Evolutionary conservation across 768 basidiomycete species (phyloP).

Genomic region (Candolleomyces eurysporus): DNA sequence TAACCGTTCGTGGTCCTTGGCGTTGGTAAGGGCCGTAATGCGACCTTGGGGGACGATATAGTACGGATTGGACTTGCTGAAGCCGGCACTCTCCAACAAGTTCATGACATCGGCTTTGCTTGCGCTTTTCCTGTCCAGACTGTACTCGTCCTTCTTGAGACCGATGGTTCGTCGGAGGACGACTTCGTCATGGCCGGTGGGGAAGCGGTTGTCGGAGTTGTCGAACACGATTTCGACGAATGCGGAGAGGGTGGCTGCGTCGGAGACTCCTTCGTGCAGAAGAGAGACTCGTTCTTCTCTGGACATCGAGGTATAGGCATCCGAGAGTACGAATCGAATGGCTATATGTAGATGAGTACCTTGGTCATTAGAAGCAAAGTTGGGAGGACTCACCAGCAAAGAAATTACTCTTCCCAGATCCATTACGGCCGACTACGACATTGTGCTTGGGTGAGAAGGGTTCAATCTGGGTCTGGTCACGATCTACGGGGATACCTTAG

Average conservation of each 20-base stretch:
- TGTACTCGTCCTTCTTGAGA: slow-evolving; percentile 98
- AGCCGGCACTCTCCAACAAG: slow-evolving; percentile 93
- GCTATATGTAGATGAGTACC: slow-evolving; percentile 41
- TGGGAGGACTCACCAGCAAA: slow-evolving; percentile 76
- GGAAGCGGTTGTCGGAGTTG: slow-evolving; percentile 91
- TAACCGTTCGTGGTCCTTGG: slow-evolving; percentile 92
- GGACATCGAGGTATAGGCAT: slow-evolving; percentile 95
- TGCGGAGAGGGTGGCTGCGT: slow-evolving; percentile 86
- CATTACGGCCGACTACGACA: slow-evolving; percentile 96
- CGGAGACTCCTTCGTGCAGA: slow-evolving; percentile 91
- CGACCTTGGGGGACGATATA: slow-evolving; percentile 99
- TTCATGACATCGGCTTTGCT: slow-evolving; percentile 98
- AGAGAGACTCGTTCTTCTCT: slow-evolving; percentile 89
- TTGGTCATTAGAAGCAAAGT: neutral
- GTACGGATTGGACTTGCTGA: slow-evolving; percentile 97
- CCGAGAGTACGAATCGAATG: slow-evolving; percentile 95
- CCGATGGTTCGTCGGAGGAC: slow-evolving; percentile 93
- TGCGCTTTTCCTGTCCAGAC: slow-evolving; percentile 91
- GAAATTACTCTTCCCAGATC: slow-evolving; percentile 98
- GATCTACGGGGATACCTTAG: slow-evolving; percentile 43
- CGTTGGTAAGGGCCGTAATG: slow-evolving; percentile 94
- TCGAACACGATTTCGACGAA: slow-evolving; percentile 96
- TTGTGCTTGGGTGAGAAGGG: slow-evolving; percentile 94
- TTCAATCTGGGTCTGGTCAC: slow-evolving; percentile 89
- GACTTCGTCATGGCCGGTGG: slow-evolving; percentile 85